phyloP scores from a whole-genome alignment of 108 stramenopile genomes.

The Nitzschia sp. region DNA sequence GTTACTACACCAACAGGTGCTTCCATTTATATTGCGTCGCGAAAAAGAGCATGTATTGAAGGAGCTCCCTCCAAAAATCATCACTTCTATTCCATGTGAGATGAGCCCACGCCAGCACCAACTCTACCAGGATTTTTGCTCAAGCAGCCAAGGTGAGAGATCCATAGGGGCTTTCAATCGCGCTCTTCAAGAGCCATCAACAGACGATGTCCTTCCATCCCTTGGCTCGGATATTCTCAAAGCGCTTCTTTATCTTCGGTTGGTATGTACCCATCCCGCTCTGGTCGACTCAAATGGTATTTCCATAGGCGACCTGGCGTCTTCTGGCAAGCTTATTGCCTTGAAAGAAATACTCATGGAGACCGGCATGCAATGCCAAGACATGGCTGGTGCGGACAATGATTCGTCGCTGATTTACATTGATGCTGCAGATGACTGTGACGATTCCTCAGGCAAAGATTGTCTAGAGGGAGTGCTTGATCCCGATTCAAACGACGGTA shows the following conservation, averaged over 20 bases:
- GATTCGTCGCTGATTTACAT: conserved; percentile 68
- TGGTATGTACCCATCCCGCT: conserved; percentile 88
- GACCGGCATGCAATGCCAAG: conserved; percentile 63
- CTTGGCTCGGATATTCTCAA: conserved; percentile 56
- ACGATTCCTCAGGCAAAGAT: conserved; percentile 20
- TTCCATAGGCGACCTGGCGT: conserved; percentile 27
- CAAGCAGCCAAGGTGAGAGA: conserved; percentile 35
- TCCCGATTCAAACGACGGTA: not conserved
- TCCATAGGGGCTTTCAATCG: conserved; percentile 39
- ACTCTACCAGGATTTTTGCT: conserved; percentile 59
- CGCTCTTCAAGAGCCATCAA: conserved; percentile 8
- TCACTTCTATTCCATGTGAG: conserved; percentile 80
- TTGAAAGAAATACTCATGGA: conserved; percentile 75
- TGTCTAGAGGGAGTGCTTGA: not conserved
- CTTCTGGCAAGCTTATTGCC: conserved; percentile 85
- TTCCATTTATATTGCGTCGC: conserved; percentile 92
- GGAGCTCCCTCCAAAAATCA: conserved; percentile 93
- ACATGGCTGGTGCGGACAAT: conserved; percentile 76
- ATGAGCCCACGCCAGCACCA: conserved; percentile 66
- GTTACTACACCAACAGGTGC: conserved; percentile 87
- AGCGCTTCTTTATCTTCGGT: conserved; percentile 75
- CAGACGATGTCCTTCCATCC: conserved; percentile 1
- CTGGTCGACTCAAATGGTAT: conserved; percentile 39
- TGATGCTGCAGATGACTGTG: conserved; percentile 29
- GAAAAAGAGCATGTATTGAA: conserved; percentile 93